Base-by-base conservation (phyloP, 1,284 basidiomycete genomes). In the Trichosporon asahii region DNA sequence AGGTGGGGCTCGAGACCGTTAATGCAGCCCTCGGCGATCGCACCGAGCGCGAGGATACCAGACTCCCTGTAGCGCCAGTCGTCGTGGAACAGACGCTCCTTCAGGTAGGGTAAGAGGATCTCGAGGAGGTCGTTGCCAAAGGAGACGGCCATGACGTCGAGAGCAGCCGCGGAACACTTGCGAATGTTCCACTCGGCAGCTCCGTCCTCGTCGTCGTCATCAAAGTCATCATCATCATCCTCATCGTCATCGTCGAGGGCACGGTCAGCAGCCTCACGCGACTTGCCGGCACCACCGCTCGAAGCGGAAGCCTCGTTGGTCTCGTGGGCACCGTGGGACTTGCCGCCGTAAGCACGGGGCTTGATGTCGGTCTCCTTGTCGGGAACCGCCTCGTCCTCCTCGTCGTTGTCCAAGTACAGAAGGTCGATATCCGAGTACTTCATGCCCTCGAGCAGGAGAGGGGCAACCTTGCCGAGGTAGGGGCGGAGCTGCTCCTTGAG, bases 1-100 rank as follows among this genome's bases (percentile, higher is more conserved):
- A 99, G 86, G 84, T 99, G 96, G 61, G 93, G 94, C 83, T 95
- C 93, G 73, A 99, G 92, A 25, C 92, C 92, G 72, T 93, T 92
- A 77, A 99, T 97, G 84, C 97, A 99, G 44, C 96, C 96, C 87
- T 99, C 97, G 21, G 97, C 97, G 87, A 99, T 95, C 14, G 97
- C 97, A 70, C 97, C 97, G 66, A 99, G 84, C 0, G 97, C 97
- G 69, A 99, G 86, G 75, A 99, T 96, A 25, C 93, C 96, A 77
- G 94, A 95, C 85, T 99, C 97, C 76, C 94, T 87, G 80, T 96
- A 92, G 76, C 94, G 83, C 97, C 97, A 99, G 73, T 99, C 95
- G 33, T 87, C 84, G 78, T 90, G 92, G 90, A 96, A 98, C 33
- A 99, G 87, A 78, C 96, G 94, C 74, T 94, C 90, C 85, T 98